A percentile compares a stretch with the other conserved stretches of the same genome.
Conservation (phyloP, 2,329 filamentous ascomycete species). For the Sporothrix pseudoabietina region DNA sequence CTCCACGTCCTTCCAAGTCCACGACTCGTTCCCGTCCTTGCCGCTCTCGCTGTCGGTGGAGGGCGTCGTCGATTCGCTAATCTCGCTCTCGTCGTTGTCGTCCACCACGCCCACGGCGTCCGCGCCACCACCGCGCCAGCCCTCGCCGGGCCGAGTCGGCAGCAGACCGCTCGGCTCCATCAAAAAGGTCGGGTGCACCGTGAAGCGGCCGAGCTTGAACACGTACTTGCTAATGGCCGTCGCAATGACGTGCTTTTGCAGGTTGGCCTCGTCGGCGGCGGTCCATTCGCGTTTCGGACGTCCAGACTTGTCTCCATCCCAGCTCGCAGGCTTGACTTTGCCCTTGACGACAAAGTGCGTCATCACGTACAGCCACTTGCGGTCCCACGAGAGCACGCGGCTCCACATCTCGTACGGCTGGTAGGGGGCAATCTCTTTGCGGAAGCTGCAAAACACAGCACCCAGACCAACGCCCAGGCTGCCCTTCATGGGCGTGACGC, state of each 20-base stretch:
- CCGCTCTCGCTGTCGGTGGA: constrained; percentile 44
- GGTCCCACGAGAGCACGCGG: constrained; percentile 71
- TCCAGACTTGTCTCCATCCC: constrained; percentile 47
- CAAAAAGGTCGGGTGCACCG: constrained; percentile 77
- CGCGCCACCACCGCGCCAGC: constrained; percentile 54
- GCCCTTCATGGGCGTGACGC: constrained; percentile 53
- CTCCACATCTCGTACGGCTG: constrained; percentile 73
- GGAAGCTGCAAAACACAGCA: constrained; percentile 72
- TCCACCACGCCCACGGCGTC: constrained; percentile 47
- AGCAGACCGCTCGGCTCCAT: constrained; percentile 72
- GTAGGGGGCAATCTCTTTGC: constrained; percentile 70
- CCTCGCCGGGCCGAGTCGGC: constrained; percentile 66
- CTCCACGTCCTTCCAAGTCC: constrained; percentile 63
- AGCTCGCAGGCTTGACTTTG: constrained; percentile 57
- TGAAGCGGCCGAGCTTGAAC: constrained; percentile 78
- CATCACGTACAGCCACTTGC: constrained; percentile 78
- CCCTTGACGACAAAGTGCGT: constrained; percentile 71
- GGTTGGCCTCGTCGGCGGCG: constrained; percentile 47
- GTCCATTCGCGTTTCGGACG: constrained; percentile 31
- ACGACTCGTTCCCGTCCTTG: constrained; percentile 46
- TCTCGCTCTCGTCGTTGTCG: constrained; percentile 43
- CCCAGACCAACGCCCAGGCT: constrained; percentile 67
- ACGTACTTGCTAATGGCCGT: constrained; percentile 79
- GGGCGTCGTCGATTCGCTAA: constrained; percentile 36
- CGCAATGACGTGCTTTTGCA: constrained; percentile 68